A percentile compares a stretch with the other conserved stretches of the same genome.
Conservation (phyloP, 1,139 yeast genomes). For the Hansenula sp. region DNA sequence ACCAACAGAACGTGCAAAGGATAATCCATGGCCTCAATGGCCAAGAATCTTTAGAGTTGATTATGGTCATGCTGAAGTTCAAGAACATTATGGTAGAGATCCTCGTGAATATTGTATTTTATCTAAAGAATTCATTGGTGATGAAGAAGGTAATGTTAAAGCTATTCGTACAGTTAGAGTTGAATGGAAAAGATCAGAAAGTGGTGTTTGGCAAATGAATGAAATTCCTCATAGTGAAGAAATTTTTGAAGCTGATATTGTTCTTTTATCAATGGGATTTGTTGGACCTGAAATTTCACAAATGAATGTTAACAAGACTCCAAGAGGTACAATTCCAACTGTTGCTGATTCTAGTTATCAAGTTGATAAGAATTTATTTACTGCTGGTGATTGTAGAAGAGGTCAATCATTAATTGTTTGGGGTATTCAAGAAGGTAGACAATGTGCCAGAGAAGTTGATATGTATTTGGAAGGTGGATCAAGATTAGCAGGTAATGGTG, state of each 20-base stretch:
- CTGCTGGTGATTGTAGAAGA: constrained; percentile 99
- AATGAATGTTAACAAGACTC: constrained; percentile 66
- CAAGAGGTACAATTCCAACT: constrained; percentile 84
- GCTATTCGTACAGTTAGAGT: constrained; percentile 95
- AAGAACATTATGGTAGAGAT: constrained; percentile 92
- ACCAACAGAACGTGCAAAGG: constrained; percentile 79
- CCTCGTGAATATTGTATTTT: constrained; percentile 96
- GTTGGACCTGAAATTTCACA: constrained; percentile 92
- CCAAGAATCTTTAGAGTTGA: constrained; percentile 97
- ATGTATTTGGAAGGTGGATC: constrained; percentile 71
- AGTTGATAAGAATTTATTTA: constrained; percentile 70
- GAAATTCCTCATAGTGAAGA: constrained; percentile 95
- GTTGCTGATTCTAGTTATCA: constrained; percentile 64
- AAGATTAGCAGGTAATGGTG: constrained; percentile 90
- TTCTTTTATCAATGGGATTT: constrained; percentile 94
- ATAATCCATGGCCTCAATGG: constrained; percentile 99
- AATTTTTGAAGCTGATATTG: constrained; percentile 91
- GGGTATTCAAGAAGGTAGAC: constrained; percentile 99
- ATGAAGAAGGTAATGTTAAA: constrained; percentile 89
- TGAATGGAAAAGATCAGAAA: constrained; percentile 94
- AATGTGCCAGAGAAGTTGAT: constrained; percentile 95
- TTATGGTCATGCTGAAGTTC: constrained; percentile 95
- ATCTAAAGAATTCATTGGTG: constrained; percentile 93
- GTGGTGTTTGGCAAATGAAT: constrained; percentile 99
- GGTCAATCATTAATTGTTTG: constrained; percentile 98